Percentiles rank a stretch among this genome's conserved stretches.
phyloP scores from a whole-genome alignment of 805 yeast genomes.

The Nakazawaea holstii region DNA sequence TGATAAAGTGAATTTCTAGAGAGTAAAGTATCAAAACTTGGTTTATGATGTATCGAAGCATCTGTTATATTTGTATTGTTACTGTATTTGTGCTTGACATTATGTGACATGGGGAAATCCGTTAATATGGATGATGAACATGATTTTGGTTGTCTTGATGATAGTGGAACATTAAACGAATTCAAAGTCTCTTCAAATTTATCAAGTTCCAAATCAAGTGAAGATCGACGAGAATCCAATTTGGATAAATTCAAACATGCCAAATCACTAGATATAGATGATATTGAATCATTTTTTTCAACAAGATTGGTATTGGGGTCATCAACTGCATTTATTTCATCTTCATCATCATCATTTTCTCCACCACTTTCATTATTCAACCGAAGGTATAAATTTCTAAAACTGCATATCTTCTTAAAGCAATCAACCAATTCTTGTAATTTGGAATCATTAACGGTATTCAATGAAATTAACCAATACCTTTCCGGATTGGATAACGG shows the following conservation, averaged over 20 bases:
- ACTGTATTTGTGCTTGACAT: not conserved
- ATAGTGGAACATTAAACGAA: not conserved
- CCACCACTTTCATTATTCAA: not conserved
- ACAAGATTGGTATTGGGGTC: not conserved
- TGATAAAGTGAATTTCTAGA: conserved; percentile 28
- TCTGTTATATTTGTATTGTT: not conserved
- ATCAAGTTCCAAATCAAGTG: conserved; percentile 23
- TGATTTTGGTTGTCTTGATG: not conserved
- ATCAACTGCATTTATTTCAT: conserved; percentile 1
- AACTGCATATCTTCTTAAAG: conserved; percentile 30
- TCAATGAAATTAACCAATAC: conserved; percentile 56
- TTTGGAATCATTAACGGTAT: conserved; percentile 15
- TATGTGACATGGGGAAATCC: not conserved
- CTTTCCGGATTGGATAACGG: conserved; percentile 72
- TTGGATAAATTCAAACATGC: conserved; percentile 28
- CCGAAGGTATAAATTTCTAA: conserved; percentile 30
- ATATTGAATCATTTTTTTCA: conserved; percentile 14
- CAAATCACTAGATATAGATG: conserved; percentile 27
- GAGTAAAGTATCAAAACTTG: conserved; percentile 30
- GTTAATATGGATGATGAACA: not conserved
- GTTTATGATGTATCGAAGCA: conserved; percentile 1
- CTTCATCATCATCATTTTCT: conserved; percentile 5
- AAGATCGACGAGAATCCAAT: conserved; percentile 18
- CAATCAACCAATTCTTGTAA: conserved; percentile 26
- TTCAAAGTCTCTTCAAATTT: conserved; percentile 14